Evolutionary conservation across 306 rosid species (phyloP), one percentile per base, ranked within the genome.

Genomic region (Sesbania bispinosa): DNA sequence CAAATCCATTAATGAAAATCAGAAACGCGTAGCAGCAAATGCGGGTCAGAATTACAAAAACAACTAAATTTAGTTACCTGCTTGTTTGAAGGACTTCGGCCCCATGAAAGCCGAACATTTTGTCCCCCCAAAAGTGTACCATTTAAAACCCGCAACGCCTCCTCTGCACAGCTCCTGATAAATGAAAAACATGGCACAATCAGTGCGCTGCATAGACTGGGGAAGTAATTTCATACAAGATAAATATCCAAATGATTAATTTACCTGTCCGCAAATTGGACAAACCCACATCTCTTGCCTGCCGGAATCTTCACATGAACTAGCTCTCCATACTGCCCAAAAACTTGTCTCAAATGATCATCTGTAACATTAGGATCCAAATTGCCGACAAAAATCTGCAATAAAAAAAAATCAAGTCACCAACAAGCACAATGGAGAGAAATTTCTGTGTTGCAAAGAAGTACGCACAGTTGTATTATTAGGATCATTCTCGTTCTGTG

Each of bases 241-340:
- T n/a, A n/a, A n/a, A n/a, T 35, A 75, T 24, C 58, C 1, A 59
- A 35, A 13, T 29, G 20, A 63, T 47, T 67, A 20, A 26, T 74
- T 14, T 62, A 89, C 98, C 98, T 89, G 59, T 89, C 97, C 0
- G 94, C 80, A 73, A 87, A 94, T 75, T 94, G 98, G 70, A 94
- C 98, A 79, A 94, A 94, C 23, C 98, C 98, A 79, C 98, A 94
- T 73, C 97, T 79, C 76, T 94, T 94, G 81, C 97, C 98, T 0
- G 89, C 63, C 26, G 98, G 98, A 78, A 94, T 94, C 92, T 94
- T 94, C 36, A 94, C 98, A 55, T 94, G 98, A 43, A 86, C 81
- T 14, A 94, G 75, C 39, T 90, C 97, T 18, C 98, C 98, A 19
- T 94, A 90, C 65, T 82, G 88, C 54, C 84, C 61, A 77, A 94